Evolutionary conservation across 2,329 filamentous ascomycete species (phyloP).

Genomic region (Sporothrix phasma): DNA sequence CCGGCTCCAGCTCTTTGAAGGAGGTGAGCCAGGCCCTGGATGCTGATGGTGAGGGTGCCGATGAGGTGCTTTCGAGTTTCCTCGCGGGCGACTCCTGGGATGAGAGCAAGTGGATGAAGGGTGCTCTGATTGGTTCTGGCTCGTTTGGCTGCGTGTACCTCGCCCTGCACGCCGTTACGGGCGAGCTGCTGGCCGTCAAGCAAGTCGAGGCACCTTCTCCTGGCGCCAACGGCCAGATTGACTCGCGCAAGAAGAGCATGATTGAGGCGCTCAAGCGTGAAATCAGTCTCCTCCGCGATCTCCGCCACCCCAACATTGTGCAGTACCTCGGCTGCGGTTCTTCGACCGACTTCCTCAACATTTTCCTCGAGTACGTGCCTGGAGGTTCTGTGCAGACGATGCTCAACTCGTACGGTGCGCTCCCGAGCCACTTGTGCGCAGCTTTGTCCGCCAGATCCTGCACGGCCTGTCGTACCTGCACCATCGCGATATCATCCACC

Average conservation of each 20-base stretch:
- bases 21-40: conserved; percentile 77
- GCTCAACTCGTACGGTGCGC: conserved; percentile 94
- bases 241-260: conserved; percentile 94
- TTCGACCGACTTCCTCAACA: conserved; percentile 86
- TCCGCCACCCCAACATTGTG: conserved; percentile 95
- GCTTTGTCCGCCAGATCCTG: conserved; percentile 93
- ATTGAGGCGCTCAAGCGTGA: conserved; percentile 94
- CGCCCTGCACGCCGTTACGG: conserved; percentile 88
- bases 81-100: conserved; percentile 89
- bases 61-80: conserved; percentile 84
- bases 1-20: conserved; percentile 62
- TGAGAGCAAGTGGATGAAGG: conserved; percentile 99
- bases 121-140: conserved; percentile 89
- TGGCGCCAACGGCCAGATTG: conserved; percentile 67
- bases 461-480: conserved; percentile 89
- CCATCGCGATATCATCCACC: conserved; percentile 90
- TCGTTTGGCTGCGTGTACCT: conserved; percentile 95
- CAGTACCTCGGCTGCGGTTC: conserved; percentile 95
- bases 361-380: conserved; percentile 98
- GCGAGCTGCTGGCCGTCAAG: conserved; percentile 95
- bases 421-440: conserved; percentile 90
- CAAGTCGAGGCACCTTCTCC: conserved; percentile 85
- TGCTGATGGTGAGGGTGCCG: conserved; percentile 83
- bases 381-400: conserved; percentile 96
- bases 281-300: conserved; percentile 84